Evolutionary conservation across 1,284 basidiomycete genomes (phyloP).

Genomic region (Ceratobasidium sp.): DNA sequence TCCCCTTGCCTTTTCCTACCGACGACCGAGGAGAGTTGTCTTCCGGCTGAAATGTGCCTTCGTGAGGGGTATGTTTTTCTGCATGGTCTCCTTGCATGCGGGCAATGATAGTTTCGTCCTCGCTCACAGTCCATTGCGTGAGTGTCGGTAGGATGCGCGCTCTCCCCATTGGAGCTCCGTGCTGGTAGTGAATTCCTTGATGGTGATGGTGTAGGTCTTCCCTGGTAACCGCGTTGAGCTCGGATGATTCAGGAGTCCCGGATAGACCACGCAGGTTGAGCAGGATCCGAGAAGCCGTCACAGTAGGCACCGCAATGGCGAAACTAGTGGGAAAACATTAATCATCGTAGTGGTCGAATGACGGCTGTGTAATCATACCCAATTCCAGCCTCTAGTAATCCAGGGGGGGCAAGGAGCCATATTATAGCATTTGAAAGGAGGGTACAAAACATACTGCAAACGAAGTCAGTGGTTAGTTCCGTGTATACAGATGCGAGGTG

Average conservation of each 20-base stretch:
- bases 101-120: conserved; percentile 24
- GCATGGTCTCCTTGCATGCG: conserved; percentile 12
- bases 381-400: conserved; percentile 25
- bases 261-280: conserved; percentile 21
- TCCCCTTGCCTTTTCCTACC: conserved; percentile 19
- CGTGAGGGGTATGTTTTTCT: not conserved
- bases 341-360: too few relatives aligned
- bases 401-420: conserved; percentile 19
- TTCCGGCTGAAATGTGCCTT: not conserved
- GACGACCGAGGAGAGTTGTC: conserved; percentile 7
- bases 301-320: conserved; percentile 24
- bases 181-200: conserved; percentile 10
- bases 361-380: conserved; percentile 1
- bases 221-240: not conserved
- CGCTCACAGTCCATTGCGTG: conserved; percentile 33
- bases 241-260: conserved; percentile 5
- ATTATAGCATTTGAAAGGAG: conserved; percentile 20
- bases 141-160: conserved; percentile 22
- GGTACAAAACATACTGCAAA: conserved; percentile 19
- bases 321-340: not conserved
- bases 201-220: not conserved
- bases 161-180: conserved; percentile 17
- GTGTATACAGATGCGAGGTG: not conserved
- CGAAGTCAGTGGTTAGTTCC: not conserved
- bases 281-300: conserved; percentile 24